Evolutionary conservation across 2,329 filamentous ascomycete species (phyloP), one percentile per base, ranked within the genome.

Genomic region (Alternaria alternata): DNA sequence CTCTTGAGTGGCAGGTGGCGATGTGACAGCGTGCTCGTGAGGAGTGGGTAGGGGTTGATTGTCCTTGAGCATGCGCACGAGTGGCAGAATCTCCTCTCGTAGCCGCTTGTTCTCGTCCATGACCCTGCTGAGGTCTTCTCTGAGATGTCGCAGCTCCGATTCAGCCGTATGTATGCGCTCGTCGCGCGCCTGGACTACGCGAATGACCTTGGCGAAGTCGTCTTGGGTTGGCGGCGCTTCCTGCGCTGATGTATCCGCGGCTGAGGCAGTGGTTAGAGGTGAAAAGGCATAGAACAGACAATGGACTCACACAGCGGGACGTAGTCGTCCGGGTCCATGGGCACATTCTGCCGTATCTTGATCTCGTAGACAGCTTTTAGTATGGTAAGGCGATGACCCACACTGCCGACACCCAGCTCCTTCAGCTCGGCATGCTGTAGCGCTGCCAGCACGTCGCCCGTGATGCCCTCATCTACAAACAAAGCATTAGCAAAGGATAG

Each of bases 311-410:
- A 95, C 51, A 95, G 84, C 38, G 95, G 95, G 52, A 97, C 87
- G 77, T 97, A 99, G 78, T 98, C 92, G 72, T 97, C 94, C 63
- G 90, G 89, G 75, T 98, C 94, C 70, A 97, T 87, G 16, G 92
- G 91, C 61, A 98, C 88, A 71, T 96, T 93, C 75, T 97, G 94
- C 66, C 93, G 93, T 78, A 94, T 90, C 82, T 99, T 99, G 74
- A 95, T 90, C 75, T 98, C 94, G 81, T 97, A 98, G 55, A 98
- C 93, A 72, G 89, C 94, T 82, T 97, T 98, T 59, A 99, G 85
- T 59, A 99, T 96, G 22, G 93, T 96, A 71, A 99, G 84, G 61
- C 95, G 90, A 81, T 99, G 95, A 41, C 95, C 95, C 48, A 97
- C 93, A 80, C 94, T 98, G 64, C 85, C 84, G 66, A 99, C 91